phyloP scores from a whole-genome alignment of 208 protist species.

The Borovskyia barvae region DNA sequence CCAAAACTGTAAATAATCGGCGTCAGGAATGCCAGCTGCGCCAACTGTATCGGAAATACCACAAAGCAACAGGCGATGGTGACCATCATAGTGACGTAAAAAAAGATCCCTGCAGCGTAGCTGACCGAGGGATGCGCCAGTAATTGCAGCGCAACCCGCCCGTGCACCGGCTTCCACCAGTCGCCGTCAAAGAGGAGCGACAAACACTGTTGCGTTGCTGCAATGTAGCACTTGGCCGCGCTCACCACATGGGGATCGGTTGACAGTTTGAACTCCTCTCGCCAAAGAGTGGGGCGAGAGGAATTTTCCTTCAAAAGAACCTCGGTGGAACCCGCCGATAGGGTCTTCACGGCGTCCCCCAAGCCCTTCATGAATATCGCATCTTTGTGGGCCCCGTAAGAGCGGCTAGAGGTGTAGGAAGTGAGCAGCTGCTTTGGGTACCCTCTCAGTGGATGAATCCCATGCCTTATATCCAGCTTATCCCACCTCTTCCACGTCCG shows the following conservation, averaged over 20 bases:
- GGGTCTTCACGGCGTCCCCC: too few species aligned
- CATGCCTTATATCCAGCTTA: too few species aligned
- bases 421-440: too few species aligned
- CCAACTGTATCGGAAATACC: conserved; percentile 43
- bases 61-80: conserved; percentile 13
- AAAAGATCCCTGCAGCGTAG: neutral
- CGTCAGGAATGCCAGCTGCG: conserved; percentile 45
- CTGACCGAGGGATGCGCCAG: conserved; percentile 6
- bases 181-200: conserved; percentile 10
- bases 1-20: conserved; percentile 39
- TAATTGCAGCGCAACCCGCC: conserved; percentile 21
- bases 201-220: conserved; percentile 7
- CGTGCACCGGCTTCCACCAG: conserved; percentile 2
- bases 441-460: too few species aligned
- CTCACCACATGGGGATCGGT: conserved; percentile 10
- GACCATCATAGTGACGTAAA: conserved; percentile 3
- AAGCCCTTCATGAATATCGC: too few species aligned
- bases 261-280: too few species aligned
- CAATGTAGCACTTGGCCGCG: conserved; percentile 19
- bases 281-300: too few species aligned
- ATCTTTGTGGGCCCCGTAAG: too few species aligned
- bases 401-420: too few species aligned
- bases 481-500: conserved; percentile 1
- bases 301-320: too few species aligned
- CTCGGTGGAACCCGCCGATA: too few species aligned